Base-by-base conservation (phyloP, 78 protist species). In the Chrysochromulina parva region DNA sequence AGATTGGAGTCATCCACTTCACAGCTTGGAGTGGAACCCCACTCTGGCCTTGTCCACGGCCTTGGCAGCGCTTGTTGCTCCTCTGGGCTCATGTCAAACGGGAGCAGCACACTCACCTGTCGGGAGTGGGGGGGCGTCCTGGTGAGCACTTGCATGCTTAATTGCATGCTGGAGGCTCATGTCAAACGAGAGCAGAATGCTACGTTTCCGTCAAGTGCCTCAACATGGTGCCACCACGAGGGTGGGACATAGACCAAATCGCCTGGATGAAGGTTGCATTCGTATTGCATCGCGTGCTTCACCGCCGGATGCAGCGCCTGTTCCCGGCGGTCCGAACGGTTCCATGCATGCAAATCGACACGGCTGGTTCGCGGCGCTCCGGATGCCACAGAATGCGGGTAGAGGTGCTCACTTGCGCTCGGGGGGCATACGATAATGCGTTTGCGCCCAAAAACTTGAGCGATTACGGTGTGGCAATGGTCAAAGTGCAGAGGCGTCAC, bases 151-250 rank as follows among this genome's bases (percentile, higher is more conserved):
- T 38, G 38, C 38, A 38, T 38, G 38, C 38, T 38, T 38, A 38
- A 38, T 38, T 38, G 38, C 38, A 38, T 66, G 47, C 47, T 19
- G 47, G 26, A 7, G 19, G 9, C 11, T 24, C 73, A 66, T 66
- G 73, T 66, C 73, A 38, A 66, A 66, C 14, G 73, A 38, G 47
- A 24, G 38, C 38, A 66, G 73, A 26, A 66, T 10, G 73, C 19
- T 26, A 19, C 9, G 73, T 66, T 66, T 14, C 38, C 73, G 6
- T 14, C 47, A 10, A 66, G 38, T 3, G 73, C 73, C 38, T 66
- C 73, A 11, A 88, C 90, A 47, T 88, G 78, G 80, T 88, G 90
- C 90, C 90, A 88, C 90, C 90, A 88, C 26, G 9, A 2, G 62
- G 90, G 90, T 3, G 90, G 90, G 17, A 88, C 3, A 60, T 88